Conservation (phyloP, 192 early-diverging fungal species). For the Pilobolus umbonatus region DNA sequence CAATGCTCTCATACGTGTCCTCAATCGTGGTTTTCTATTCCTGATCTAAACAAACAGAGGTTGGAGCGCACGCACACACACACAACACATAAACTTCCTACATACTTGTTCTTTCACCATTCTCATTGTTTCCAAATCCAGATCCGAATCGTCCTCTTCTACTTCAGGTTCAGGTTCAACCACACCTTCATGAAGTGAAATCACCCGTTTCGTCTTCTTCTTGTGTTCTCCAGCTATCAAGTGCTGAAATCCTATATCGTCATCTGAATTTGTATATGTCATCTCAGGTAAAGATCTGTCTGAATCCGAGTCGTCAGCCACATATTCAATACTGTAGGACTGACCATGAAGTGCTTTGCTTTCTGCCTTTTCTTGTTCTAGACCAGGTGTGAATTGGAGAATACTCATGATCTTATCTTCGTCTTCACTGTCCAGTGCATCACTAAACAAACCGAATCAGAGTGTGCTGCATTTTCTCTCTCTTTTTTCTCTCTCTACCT, state of each 20-base stretch:
- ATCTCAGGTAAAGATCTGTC: neutral
- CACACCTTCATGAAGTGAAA: no score
- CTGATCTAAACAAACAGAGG: no score
- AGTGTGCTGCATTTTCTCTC: neutral
- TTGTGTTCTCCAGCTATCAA: neutral
- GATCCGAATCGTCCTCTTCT: neutral
- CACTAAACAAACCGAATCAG: neutral
- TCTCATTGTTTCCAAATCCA: neutral
- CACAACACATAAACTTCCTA: neutral
- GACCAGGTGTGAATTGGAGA: neutral
- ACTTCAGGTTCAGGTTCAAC: neutral
- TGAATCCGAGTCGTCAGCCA: neutral
- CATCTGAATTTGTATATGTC: neutral
- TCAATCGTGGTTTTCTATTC: neutral
- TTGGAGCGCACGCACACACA: no score
- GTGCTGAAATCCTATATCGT: no score
- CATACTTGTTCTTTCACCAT: slow-evolving; percentile 4
- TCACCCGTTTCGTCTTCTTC: no score
- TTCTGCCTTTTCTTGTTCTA: neutral
- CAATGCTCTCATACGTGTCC: neutral
- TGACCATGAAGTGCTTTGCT: no score
- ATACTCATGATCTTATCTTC: slow-evolving; percentile 14
- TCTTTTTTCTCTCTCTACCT: neutral
- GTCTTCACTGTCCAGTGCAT: slow-evolving; percentile 4
- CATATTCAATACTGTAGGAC: neutral